Evolutionary conservation across 371 early-diverging fungal species (phyloP).

Genomic region (Dichotomocladium elegans): DNA sequence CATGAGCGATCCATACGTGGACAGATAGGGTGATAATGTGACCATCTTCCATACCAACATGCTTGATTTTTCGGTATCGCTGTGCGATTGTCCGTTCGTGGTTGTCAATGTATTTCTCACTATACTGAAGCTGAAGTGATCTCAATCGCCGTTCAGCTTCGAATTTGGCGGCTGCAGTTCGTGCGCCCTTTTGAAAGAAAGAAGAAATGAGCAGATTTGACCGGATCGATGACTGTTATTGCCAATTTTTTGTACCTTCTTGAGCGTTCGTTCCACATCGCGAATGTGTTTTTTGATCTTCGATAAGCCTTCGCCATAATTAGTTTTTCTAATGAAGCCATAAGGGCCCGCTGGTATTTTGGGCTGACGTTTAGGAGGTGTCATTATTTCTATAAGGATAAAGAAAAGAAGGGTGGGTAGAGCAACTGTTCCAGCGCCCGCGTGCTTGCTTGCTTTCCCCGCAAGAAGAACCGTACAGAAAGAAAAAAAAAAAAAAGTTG

Average conservation of each 20-base stretch:
- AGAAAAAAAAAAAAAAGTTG: too few species aligned
- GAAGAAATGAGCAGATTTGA: not conserved
- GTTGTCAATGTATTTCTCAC: slow-evolving; percentile 33
- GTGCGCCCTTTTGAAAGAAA: not conserved
- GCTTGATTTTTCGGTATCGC: slow-evolving; percentile 33
- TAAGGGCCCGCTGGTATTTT: not conserved
- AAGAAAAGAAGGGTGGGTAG: too few species aligned
- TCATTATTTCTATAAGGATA: slow-evolving; percentile 1
- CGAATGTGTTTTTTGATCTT: slow-evolving; percentile 36
- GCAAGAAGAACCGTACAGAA: too few species aligned
- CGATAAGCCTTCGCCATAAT: not conserved
- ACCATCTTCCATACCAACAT: slow-evolving; percentile 29
- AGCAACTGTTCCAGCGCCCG: not conserved
- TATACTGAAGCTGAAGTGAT: slow-evolving; percentile 27
- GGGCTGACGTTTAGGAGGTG: not conserved
- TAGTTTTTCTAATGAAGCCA: not conserved
- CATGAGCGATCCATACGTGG: not conserved
- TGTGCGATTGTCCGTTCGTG: slow-evolving; percentile 18
- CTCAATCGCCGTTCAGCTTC: slow-evolving; percentile 26
- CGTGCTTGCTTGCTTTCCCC: too few species aligned
- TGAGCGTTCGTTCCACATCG: slow-evolving; percentile 21
- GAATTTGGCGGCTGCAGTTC: not conserved
- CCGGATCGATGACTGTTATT: not conserved
- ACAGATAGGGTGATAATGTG: not conserved
- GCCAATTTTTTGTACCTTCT: slow-evolving; percentile 3